Conservation (phyloP, 768 basidiomycete genomes). For the Suillus paluster region DNA sequence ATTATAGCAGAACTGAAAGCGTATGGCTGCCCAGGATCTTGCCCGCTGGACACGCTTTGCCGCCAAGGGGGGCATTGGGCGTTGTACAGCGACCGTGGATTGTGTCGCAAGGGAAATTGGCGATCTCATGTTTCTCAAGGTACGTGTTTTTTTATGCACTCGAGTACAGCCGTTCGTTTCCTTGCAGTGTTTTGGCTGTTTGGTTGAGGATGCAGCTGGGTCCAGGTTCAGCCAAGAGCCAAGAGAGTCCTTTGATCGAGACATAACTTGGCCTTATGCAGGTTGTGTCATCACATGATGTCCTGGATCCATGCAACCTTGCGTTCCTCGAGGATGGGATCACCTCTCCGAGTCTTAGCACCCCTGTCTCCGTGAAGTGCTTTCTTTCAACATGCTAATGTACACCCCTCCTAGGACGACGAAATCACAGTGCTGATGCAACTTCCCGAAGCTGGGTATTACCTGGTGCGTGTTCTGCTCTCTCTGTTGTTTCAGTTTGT, state of each 20-base stretch:
- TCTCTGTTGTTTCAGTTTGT: not conserved
- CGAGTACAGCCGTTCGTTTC: not conserved
- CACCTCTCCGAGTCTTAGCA: not conserved
- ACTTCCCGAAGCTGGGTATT: constrained; percentile 57
- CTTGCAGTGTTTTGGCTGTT: constrained; percentile 1
- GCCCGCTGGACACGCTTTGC: constrained; percentile 86
- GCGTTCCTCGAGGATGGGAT: not conserved
- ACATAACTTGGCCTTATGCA: not conserved
- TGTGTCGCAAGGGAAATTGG: constrained; percentile 74
- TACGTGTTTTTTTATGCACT: constrained; percentile 33
- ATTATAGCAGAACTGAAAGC: not conserved
- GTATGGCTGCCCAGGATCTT: constrained; percentile 73
- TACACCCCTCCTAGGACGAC: constrained; percentile 57
- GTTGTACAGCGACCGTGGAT: constrained; percentile 72
- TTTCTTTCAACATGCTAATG: not conserved
- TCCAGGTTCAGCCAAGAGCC: constrained; percentile 1
- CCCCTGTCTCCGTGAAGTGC: not conserved
- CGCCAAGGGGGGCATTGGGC: constrained; percentile 83
- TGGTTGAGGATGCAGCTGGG: not conserved
- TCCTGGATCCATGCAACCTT: not conserved
- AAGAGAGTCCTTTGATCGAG: not conserved
- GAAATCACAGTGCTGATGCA: constrained; percentile 82
- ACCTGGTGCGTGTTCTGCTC: constrained; percentile 54
- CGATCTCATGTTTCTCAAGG: constrained; percentile 90
- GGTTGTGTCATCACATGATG: not conserved